Evolutionary conservation across 768 basidiomycete genomes (phyloP).

Genomic region (Inosperma sp.): DNA sequence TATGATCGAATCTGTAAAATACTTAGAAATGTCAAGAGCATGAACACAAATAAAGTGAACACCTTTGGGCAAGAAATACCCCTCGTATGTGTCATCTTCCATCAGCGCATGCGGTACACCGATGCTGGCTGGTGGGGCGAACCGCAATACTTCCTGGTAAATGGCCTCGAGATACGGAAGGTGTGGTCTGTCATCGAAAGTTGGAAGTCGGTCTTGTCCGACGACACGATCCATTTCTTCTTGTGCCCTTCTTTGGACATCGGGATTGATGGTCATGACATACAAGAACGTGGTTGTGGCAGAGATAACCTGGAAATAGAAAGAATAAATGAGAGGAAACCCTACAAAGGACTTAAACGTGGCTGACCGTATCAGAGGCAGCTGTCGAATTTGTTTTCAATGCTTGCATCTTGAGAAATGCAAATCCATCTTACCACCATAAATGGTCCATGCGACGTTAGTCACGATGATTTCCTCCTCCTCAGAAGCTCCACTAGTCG

Average conservation of each 20-base stretch:
- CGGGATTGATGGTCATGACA: constrained; percentile 28
- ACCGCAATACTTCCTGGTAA: constrained; percentile 19
- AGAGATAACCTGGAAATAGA: constrained; percentile 11
- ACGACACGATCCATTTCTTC: constrained; percentile 32
- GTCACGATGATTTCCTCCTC: constrained; percentile 11
- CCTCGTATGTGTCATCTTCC: constrained; percentile 27
- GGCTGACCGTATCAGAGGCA: constrained; percentile 12
- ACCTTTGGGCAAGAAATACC: constrained; percentile 25
- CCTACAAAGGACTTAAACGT: not conserved
- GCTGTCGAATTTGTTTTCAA: not conserved
- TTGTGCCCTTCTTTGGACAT: constrained; percentile 31
- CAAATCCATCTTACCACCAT: constrained; percentile 10
- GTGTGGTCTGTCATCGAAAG: constrained; percentile 22
- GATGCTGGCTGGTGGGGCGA: constrained; percentile 11
- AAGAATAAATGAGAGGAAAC: not conserved
- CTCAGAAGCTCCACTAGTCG: not conserved
- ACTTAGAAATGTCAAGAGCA: not conserved
- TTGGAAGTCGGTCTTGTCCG: constrained; percentile 28
- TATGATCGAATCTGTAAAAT: constrained; percentile 23
- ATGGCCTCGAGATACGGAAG: constrained; percentile 29
- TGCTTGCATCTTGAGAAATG: not conserved
- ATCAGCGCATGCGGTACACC: constrained; percentile 20
- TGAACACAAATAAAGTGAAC: not conserved
- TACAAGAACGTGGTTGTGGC: constrained; percentile 24
- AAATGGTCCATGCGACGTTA: constrained; percentile 13